Base-by-base conservation (phyloP, 2,329 filamentous ascomycete genomes). In the Monilinia fructicola region DNA sequence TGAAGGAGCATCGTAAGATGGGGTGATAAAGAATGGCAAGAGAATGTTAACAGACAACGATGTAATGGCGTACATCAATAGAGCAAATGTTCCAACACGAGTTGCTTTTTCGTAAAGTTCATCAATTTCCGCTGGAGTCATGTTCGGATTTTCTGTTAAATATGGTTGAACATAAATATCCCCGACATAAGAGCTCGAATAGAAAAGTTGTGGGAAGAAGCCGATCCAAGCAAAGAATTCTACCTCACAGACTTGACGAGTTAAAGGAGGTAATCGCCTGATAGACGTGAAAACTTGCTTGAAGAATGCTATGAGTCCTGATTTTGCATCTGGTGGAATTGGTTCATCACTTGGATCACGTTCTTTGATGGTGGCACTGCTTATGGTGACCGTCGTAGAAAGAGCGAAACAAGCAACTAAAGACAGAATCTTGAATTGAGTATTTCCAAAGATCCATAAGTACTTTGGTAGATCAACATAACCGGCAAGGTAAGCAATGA, bases 171-270 rank as follows among this genome's bases (percentile, higher is more conserved):
- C 90, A 73, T 97, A 97, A 66, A 98, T 91, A 76, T 97, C 92
- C 69, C 91, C 93, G 72, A 97, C 90, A 77, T 95, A 98, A 23
- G 92, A 96, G 1, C 93, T 96, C 6, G 92, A 92, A 80, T 98
- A 98, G 79, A 96, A 97, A 3, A 98, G 83, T 77, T 97, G 93
- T 0, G 93, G 93, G 74, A 97, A 98, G 87, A 94, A 97, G 63
- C 92, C 94, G 66, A 97, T 88, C 93, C 93, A 98, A 6, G 92
- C 92, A 68, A 89, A 93, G 72, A 94, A 87, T 76, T 95, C 91
- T 0, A 93, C 90, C 70, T 88, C 81, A 75, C 93, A 97, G 48
- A 97, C 92, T 70, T 87, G 89, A 69, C 85, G 85, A 70, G 95
- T 92, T 78, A 96, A 93, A 0, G 89, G 88, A 0, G 94, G 93